These are phyloP conservation scores for Dothistroma pini DNA, from an alignment of 2,329 filamentous ascomycete genomes.

Conservation along the genomic window DNA sequence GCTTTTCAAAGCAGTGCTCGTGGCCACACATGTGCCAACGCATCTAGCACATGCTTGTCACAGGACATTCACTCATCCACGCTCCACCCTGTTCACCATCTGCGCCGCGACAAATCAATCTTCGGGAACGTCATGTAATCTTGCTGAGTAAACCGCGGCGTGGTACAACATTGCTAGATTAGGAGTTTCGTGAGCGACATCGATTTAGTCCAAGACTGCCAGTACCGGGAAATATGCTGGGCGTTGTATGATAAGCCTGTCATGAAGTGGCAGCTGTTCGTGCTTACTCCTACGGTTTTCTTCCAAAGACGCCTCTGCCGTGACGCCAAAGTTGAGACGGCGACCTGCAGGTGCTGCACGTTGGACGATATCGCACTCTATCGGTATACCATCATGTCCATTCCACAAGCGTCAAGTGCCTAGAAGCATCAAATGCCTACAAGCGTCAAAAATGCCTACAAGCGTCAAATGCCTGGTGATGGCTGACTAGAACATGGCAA, in stretches of 20 bases:
- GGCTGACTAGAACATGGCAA: too few relatives aligned
- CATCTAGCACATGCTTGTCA: too few relatives aligned
- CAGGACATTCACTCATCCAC: too few relatives aligned
- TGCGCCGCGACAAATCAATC: too few relatives aligned
- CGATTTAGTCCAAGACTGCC: not conserved
- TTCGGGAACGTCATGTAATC: too few relatives aligned
- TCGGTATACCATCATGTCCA: not conserved
- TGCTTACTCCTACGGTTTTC: not conserved
- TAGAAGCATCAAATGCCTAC: too few relatives aligned
- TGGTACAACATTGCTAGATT: slow-evolving; percentile 1
- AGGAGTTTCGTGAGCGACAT: not conserved
- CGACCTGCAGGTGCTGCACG: not conserved
- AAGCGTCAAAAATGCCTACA: too few relatives aligned
- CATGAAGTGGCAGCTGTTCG: not conserved
- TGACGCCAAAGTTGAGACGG: not conserved
- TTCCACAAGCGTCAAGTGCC: too few relatives aligned
- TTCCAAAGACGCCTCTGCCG: not conserved
- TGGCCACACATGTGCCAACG: too few relatives aligned
- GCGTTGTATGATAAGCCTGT: not conserved
- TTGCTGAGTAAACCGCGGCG: not conserved
- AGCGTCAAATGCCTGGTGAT: too few relatives aligned
- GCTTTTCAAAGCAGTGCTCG: too few relatives aligned
- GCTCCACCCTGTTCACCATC: too few relatives aligned
- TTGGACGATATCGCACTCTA: not conserved
- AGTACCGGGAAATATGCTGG: not conserved